Conservation (phyloP, 2,329 filamentous ascomycete species). For the Neonectria coccinea region DNA sequence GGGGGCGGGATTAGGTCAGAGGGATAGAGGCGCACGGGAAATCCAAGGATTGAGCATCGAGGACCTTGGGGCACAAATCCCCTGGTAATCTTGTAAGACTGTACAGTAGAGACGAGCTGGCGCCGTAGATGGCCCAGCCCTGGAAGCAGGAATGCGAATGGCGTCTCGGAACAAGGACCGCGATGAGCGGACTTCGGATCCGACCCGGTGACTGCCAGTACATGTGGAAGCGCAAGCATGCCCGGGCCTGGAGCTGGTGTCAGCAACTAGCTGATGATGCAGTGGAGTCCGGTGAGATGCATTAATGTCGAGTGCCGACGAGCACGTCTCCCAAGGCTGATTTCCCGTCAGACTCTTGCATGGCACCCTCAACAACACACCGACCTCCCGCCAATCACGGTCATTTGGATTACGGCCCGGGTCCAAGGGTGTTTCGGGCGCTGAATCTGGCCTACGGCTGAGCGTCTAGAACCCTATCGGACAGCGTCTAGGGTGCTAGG, state of each 20-base stretch:
- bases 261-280: conserved; percentile 16
- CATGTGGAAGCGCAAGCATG: background rate
- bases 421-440: conserved; percentile 7
- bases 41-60: conserved; percentile 25
- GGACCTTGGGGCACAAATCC: conserved; percentile 32
- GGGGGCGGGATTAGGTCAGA: conserved; percentile 22
- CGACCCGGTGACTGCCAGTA: background rate
- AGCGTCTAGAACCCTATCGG: conserved; percentile 28
- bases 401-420: background rate
- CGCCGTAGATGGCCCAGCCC: conserved; percentile 39
- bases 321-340: conserved; percentile 20
- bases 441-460: conserved; percentile 25
- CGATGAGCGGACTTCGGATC: conserved; percentile 14
- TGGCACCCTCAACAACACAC: background rate
- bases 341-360: conserved; percentile 17
- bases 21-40: conserved; percentile 29
- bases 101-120: conserved; percentile 46
- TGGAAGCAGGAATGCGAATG: conserved; percentile 44
- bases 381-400: background rate
- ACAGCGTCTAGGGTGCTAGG: conserved; percentile 18
- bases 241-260: conserved; percentile 9
- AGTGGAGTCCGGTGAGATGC: conserved; percentile 18
- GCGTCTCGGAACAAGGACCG: conserved; percentile 38
- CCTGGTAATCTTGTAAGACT: conserved; percentile 44
- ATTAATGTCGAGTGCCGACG: too few relatives aligned